Percentiles rank a stretch among this genome's conserved stretches.
Evolutionary conservation across 345 rosid species (phyloP).

Genomic region (Raphanus raphanistrum): DNA sequence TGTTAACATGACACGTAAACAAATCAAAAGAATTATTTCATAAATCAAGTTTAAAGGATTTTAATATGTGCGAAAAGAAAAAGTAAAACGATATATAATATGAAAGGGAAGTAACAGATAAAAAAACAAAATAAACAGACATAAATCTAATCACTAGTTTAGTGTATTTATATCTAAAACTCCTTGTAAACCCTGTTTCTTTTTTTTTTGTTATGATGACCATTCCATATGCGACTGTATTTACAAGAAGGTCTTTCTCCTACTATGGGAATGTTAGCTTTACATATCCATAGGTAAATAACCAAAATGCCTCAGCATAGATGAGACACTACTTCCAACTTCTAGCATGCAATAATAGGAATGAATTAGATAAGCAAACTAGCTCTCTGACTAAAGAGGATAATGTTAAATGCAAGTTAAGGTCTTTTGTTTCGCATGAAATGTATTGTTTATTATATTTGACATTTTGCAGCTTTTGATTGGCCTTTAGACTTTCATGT

Average conservation of each 20-base stretch:
- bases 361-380: background rate
- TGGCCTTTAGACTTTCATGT: background rate
- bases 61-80: too few relatives aligned
- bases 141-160: too few relatives aligned
- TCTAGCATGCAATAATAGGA: background rate
- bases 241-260: constrained; percentile 42
- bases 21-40: too few relatives aligned
- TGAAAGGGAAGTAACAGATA: too few relatives aligned
- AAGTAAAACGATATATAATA: too few relatives aligned
- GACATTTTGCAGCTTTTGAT: background rate
- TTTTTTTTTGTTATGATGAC: constrained; percentile 40
- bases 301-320: background rate
- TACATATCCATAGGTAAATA: background rate
- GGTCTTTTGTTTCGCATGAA: background rate
- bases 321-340: background rate
- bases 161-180: too few relatives aligned
- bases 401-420: background rate
- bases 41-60: too few relatives aligned
- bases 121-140: too few relatives aligned
- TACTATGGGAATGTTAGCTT: constrained; percentile 24
- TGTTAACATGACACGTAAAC: too few relatives aligned
- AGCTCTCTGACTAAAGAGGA: background rate
- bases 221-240: constrained; percentile 66
- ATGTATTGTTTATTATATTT: background rate
- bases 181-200: background rate